Evolutionary conservation across 306 rosid species (phyloP).

Genomic region (Gynostemma pentaphyllum): DNA sequence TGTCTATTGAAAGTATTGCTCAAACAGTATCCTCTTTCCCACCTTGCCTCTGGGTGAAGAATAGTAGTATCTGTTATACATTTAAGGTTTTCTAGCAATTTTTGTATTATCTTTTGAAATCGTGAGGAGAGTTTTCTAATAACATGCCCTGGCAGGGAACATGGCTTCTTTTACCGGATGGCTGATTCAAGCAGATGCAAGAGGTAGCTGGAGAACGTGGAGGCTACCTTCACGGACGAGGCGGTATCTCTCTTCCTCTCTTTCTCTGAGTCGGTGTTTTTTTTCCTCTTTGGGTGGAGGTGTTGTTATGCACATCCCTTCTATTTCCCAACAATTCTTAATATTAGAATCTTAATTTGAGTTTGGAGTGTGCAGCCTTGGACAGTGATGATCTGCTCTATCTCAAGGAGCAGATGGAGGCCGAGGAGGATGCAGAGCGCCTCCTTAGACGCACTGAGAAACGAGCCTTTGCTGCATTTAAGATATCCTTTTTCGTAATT

Average conservation of each 20-base stretch:
- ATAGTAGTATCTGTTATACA: not conserved
- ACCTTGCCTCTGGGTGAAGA: not conserved
- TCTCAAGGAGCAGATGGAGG: slow-evolving; percentile 99
- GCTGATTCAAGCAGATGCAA: slow-evolving; percentile 88
- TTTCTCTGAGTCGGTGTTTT: not conserved
- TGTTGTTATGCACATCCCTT: too few relatives aligned
- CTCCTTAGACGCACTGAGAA: slow-evolving; percentile 95
- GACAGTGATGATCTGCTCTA: slow-evolving; percentile 97
- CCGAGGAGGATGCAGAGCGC: slow-evolving; percentile 99
- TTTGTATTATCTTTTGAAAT: slow-evolving; percentile 12
- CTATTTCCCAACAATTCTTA: slow-evolving; percentile 7
- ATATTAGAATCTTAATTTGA: slow-evolving; percentile 19
- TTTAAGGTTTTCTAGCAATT: not conserved
- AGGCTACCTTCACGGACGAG: slow-evolving; percentile 97
- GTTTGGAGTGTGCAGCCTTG: slow-evolving; percentile 75
- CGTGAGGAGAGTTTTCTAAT: slow-evolving; percentile 55
- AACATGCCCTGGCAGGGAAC: slow-evolving; percentile 99
- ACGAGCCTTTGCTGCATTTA: slow-evolving; percentile 95
- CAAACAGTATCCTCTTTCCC: not conserved
- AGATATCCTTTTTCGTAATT: slow-evolving; percentile 69
- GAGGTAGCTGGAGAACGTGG: slow-evolving; percentile 99
- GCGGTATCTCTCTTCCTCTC: slow-evolving; percentile 47
- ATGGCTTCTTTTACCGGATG: slow-evolving; percentile 71
- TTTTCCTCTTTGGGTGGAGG: too few relatives aligned
- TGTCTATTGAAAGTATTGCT: not conserved